A percentile compares a stretch with the other conserved stretches of the same genome.
Evolutionary conservation across 169 alveolate species (phyloP).

Genomic region (Eimeria maxima): DNA sequence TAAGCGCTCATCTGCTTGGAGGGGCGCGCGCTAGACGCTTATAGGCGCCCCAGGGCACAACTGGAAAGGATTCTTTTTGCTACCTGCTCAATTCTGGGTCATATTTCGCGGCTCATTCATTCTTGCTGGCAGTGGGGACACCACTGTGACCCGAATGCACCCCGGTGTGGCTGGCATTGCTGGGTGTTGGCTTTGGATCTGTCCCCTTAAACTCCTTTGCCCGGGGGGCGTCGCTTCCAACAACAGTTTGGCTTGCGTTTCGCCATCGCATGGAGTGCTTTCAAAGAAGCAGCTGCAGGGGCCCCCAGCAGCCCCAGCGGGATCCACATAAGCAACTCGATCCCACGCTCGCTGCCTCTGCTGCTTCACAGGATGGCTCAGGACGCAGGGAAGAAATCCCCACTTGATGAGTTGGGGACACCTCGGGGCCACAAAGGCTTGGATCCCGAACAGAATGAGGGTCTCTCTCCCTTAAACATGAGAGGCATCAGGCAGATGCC

Average conservation of each 20-base stretch:
- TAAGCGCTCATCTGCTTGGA: constrained; percentile 37
- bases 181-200: not conserved
- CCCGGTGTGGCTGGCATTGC: not conserved
- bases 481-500: constrained; percentile 9
- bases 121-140: not conserved
- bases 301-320: constrained; percentile 79
- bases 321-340: constrained; percentile 58
- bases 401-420: constrained; percentile 5
- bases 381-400: not conserved
- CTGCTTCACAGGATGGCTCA: constrained; percentile 61
- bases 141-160: constrained; percentile 30
- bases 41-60: constrained; percentile 8
- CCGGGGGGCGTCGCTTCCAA: constrained; percentile 49
- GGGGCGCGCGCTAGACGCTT: constrained; percentile 28
- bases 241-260: not conserved
- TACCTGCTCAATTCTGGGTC: not conserved
- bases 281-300: constrained; percentile 71
- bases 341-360: constrained; percentile 74
- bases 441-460: not conserved
- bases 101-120: not conserved
- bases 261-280: constrained; percentile 76
- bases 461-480: not conserved
- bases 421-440: not conserved
- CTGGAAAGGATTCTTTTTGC: not conserved
- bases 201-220: not conserved